Evolutionary conservation across 768 basidiomycete genomes (phyloP).

Genomic region (Obba rivulosa): DNA sequence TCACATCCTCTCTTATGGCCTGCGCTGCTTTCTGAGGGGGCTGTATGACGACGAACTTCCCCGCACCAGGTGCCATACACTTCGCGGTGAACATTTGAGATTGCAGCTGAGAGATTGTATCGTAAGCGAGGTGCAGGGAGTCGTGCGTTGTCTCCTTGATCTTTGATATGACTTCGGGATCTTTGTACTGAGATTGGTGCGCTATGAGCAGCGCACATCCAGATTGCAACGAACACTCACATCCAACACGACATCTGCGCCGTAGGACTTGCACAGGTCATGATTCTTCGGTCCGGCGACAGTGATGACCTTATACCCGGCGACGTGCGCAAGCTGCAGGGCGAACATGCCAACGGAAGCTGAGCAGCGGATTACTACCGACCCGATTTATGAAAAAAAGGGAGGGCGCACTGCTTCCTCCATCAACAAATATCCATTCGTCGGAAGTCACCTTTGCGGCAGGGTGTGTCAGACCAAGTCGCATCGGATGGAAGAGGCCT

Average conservation of each 20-base stretch:
- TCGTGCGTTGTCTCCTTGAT: constrained; percentile 23
- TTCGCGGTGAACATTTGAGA: constrained; percentile 3
- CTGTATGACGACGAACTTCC: constrained; percentile 4
- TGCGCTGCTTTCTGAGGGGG: not conserved
- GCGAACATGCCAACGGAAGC: constrained; percentile 26
- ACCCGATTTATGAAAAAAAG: not conserved
- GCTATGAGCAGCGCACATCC: not conserved
- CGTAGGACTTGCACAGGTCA: constrained; percentile 29
- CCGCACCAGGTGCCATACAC: constrained; percentile 2
- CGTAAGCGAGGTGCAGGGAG: constrained; percentile 14
- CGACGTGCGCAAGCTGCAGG: constrained; percentile 22
- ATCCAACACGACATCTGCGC: constrained; percentile 28
- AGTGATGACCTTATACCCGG: constrained; percentile 25
- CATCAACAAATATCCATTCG: constrained; percentile 17
- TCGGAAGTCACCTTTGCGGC: constrained; percentile 7
- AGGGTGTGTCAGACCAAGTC: constrained; percentile 14
- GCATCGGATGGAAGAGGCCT: constrained; percentile 13
- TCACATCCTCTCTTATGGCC: not conserved
- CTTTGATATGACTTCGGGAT: constrained; percentile 22
- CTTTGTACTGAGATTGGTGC: constrained; percentile 15
- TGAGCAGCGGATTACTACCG: not conserved
- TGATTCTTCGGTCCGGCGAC: constrained; percentile 27
- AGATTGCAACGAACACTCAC: not conserved
- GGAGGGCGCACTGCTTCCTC: constrained; percentile 11
- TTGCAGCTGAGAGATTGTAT: constrained; percentile 8